Evolutionary conservation across 257 asterid species (phyloP), one percentile per base, ranked within the genome.

Genomic region (Orobanche coerulescens): DNA sequence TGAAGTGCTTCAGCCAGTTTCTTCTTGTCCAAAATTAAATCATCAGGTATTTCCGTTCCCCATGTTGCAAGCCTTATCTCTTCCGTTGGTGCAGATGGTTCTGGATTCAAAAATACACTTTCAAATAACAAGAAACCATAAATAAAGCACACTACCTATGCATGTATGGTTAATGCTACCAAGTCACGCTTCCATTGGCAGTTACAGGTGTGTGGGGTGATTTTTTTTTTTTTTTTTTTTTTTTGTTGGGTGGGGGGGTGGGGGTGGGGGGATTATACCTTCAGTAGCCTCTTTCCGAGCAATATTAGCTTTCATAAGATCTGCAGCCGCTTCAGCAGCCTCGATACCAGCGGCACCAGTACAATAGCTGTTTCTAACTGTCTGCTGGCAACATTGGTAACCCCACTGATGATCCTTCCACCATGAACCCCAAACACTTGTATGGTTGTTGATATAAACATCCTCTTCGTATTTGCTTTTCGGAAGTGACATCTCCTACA

Each of bases 391-490:
- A 70, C 98, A 92, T 67, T 81, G 84, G 72, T 86, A 92, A 36
- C 96, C 98, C 98, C 96, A 92, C 46, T 88, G 97, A 57, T 84
- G 87, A 76, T 92, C 95, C 72, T 64, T 88, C 98, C 97, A 92
- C 96, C 95, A 92, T 2, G 97, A 88, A 44, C 98, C 98, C 97
- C 98, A 88, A 23, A 92, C 95, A 40, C 74, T 78, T 0, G 86
- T 79, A 75, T 88, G 98, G 73, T 88, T 88, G 65, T 92, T 92
- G 24, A 61, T 75, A 49, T 64, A 78, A 34, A 81, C 81, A 68
- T 92, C 98, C 71, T 92, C 98, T 72, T 88, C 97, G 20, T 88
- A 92, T 76, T 92, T 92, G 81, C 95, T 88, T 65, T 81, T 82
- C 0, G 98, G 97, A 57, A 86, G 81, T 40, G 94, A 25, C 28